Conservation (phyloP, 2,329 filamentous ascomycete species). For the Ophiosphaerella herpotricha region DNA sequence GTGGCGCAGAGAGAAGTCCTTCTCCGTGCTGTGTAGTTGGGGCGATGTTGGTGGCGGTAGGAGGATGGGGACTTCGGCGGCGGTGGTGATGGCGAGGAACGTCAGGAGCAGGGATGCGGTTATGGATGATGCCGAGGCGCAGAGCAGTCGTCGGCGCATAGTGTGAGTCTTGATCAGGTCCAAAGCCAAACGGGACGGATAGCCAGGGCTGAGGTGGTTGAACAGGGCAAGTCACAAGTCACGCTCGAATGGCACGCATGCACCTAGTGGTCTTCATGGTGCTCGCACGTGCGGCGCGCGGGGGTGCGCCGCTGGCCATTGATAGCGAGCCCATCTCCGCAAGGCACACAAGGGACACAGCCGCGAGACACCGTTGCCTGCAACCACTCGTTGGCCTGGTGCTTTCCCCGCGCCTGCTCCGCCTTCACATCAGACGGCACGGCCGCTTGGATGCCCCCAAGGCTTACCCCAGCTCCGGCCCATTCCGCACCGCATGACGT, state of each 20-base stretch:
- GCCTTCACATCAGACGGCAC: background rate
- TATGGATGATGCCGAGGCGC: constrained; percentile 64
- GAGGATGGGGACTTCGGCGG: constrained; percentile 40
- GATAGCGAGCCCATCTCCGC: constrained; percentile 6
- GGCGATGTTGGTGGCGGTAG: constrained; percentile 28
- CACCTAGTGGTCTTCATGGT: constrained; percentile 6
- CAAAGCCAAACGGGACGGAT: background rate
- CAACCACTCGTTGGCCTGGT: constrained; percentile 3
- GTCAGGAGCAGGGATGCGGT: constrained; percentile 68
- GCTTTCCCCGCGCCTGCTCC: background rate
- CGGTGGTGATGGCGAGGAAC: constrained; percentile 64
- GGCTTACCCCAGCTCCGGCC: constrained; percentile 16
- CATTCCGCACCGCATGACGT: constrained; percentile 41
- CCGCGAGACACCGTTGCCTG: background rate
- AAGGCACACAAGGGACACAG: background rate
- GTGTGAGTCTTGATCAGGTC: background rate
- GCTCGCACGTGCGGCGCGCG: constrained; percentile 16
- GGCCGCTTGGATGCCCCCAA: constrained; percentile 1
- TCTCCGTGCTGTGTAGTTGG: constrained; percentile 23
- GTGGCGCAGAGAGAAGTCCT: constrained; percentile 68
- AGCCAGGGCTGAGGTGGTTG: background rate
- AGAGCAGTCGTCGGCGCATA: constrained; percentile 36
- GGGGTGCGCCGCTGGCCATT: constrained; percentile 5
- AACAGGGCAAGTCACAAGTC: background rate
- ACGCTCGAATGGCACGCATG: background rate